Evolutionary conservation across 2,329 filamentous ascomycete genomes (phyloP).

Genomic region (Diaporthe nobilis): DNA sequence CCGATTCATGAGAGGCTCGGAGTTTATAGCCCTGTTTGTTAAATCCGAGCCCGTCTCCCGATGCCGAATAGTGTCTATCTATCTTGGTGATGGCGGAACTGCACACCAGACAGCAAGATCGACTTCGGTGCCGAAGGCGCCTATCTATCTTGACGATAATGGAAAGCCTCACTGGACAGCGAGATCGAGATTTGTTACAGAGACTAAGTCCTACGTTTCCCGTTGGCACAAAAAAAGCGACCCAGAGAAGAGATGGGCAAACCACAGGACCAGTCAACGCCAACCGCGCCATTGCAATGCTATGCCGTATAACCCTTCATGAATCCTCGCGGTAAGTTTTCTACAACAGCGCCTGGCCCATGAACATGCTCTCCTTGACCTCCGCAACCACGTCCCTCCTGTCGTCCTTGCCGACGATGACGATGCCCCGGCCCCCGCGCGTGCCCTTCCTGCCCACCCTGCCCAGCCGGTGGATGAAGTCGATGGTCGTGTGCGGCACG

Average conservation of each 20-base stretch:
- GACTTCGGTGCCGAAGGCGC: background rate
- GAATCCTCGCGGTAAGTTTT: background rate
- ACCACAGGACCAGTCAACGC: background rate
- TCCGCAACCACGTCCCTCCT: slow-evolving; percentile 91
- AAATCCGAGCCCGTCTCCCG: background rate
- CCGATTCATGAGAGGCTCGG: background rate
- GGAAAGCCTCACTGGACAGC: background rate
- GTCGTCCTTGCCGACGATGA: slow-evolving; percentile 91
- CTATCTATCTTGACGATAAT: background rate
- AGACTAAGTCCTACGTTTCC: background rate
- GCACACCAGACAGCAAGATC: background rate
- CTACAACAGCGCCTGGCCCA: slow-evolving; percentile 82
- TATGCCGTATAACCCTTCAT: background rate
- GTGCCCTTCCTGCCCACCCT: slow-evolving; percentile 93
- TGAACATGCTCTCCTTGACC: slow-evolving; percentile 91
- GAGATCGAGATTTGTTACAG: background rate
- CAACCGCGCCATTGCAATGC: slow-evolving; percentile 4
- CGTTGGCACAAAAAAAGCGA: background rate
- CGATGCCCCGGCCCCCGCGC: slow-evolving; percentile 89
- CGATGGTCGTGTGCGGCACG: slow-evolving; percentile 97
- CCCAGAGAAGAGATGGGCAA: slow-evolving; percentile 6
- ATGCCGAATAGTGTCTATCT: background rate
- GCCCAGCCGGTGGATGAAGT: slow-evolving; percentile 97
- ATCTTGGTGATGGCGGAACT: background rate
- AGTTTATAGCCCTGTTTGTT: background rate